Evolutionary conservation across 768 basidiomycete genomes (phyloP).

Genomic region (Xerocomellus amylosporus): DNA sequence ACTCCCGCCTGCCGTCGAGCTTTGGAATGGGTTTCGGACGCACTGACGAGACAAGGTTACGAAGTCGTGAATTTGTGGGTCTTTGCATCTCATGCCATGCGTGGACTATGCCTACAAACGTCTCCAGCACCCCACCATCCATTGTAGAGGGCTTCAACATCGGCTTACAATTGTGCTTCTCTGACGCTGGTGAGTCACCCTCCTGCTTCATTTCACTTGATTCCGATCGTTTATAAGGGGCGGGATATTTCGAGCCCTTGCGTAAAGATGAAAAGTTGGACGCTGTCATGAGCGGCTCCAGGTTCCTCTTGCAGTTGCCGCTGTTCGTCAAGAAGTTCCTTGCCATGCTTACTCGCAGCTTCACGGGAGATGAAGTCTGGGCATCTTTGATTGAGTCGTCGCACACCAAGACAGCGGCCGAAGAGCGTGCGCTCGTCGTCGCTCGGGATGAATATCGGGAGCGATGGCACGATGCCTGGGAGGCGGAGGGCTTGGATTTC

Average conservation of each 20-base stretch:
- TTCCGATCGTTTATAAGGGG: constrained; percentile 33
- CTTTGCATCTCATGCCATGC: not conserved
- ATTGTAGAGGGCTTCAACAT: constrained; percentile 49
- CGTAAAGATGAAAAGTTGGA: constrained; percentile 37
- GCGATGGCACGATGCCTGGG: constrained; percentile 40
- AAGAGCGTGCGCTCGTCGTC: constrained; percentile 31
- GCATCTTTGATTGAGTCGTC: constrained; percentile 36
- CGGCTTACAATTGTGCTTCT: constrained; percentile 54
- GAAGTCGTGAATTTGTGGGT: constrained; percentile 40
- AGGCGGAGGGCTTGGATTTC: constrained; percentile 39
- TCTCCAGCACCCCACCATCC: constrained; percentile 43
- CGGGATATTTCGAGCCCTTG: constrained; percentile 38
- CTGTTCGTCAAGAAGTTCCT: constrained; percentile 43
- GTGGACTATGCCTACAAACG: not conserved
- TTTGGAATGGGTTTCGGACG: constrained; percentile 32
- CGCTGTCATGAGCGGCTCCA: constrained; percentile 26
- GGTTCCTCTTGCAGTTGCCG: constrained; percentile 26
- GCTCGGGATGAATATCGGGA: constrained; percentile 24
- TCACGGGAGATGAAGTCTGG: constrained; percentile 25
- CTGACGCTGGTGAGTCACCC: constrained; percentile 47
- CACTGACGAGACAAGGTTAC: constrained; percentile 37
- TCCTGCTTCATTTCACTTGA: not conserved
- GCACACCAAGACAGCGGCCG: constrained; percentile 27
- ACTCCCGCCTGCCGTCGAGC: constrained; percentile 42
- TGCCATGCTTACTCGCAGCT: constrained; percentile 36